Conservation (phyloP, 192 early-diverging fungal species). For the Gryganskiella cystojenkinii region DNA sequence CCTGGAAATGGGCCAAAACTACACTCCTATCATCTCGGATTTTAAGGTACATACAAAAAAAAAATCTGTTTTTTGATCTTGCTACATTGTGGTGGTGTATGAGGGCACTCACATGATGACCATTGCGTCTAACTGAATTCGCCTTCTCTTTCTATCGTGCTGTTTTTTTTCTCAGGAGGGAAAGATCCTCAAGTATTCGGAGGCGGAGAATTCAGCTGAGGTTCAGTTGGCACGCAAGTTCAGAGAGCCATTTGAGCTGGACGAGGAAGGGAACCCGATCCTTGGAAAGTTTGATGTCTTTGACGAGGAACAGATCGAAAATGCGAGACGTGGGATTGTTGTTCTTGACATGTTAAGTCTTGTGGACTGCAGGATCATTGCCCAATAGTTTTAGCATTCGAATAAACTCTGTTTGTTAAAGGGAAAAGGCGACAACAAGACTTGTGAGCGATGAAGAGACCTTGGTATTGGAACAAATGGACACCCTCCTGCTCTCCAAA, state of each 20-base stretch:
- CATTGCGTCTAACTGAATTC: not conserved
- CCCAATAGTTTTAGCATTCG: too few relatives aligned
- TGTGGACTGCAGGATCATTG: conserved; percentile 21
- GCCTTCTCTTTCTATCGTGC: not conserved
- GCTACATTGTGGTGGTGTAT: too few relatives aligned
- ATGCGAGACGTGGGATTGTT: conserved; percentile 10
- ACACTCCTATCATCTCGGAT: conserved; percentile 38
- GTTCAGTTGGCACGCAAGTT: conserved; percentile 34
- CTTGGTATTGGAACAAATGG: not conserved
- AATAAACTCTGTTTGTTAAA: too few relatives aligned
- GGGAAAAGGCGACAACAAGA: too few relatives aligned
- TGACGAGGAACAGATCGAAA: conserved; percentile 28
- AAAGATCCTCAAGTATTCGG: conserved; percentile 11
- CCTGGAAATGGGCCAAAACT: conserved; percentile 30
- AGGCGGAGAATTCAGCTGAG: conserved; percentile 6
- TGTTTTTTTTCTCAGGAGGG: conserved; percentile 24
- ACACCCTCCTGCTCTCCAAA: not conserved
- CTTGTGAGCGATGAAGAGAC: too few relatives aligned
- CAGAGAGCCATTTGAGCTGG: conserved; percentile 9
- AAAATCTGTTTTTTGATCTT: too few relatives aligned
- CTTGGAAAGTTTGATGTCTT: conserved; percentile 49
- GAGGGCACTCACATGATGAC: too few relatives aligned
- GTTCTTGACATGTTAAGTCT: conserved; percentile 26
- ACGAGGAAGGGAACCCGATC: conserved; percentile 23
- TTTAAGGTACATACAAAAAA: conserved; percentile 28